Base-by-base conservation (phyloP, 176 grass and related monocot genomes). In the Oryza glaberrima region DNA sequence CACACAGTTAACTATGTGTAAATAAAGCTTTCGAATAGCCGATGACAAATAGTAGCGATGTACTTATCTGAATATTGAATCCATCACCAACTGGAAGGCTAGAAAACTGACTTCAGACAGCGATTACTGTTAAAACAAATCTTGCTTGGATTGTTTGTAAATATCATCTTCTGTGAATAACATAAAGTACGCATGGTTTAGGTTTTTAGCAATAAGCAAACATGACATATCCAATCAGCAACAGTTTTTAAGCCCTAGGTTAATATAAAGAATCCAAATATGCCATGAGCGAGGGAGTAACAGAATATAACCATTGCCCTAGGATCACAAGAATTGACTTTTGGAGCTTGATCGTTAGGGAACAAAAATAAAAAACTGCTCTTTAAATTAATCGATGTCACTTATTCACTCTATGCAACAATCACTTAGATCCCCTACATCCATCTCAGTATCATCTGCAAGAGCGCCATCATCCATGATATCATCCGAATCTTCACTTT, bases 371-470 rank as follows among this genome's bases (percentile, higher is more conserved):
- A 35, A 40, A 60, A 76, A 35, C 4, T 70, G 30, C 19, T 82
- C 2, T 70, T 41, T 70, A 70, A 52, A 72, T 67, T 41, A 68
- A 83, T 14, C 46, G 74, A 28, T 73, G 32, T 11, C 30, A 81
- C 48, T 17, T 22, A 86, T 51, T 90, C 85, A 79, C 47, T 83
- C 74, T 68, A 71, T 72, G 49, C 85, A 88, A 88, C 69, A 77
- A 54, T 75, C 77, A 80, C 85, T 73, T 54, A 90, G 48, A 77
- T 84, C 69, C 15, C 73, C 82, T 65, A 82, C 77, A 79, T 92
- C 72, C 94, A 97, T 97, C 86, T 92, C 86, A 70, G 78, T 67
- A 80, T 85, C 86, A 77, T 92, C 90, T 22, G 83, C 76, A 86
- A 84, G 65, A 71, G 83, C 44, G 14, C 28, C 32, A 58, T 70